A percentile compares a stretch with the other conserved stretches of the same genome.
Conservation (phyloP, 73 alveolate genomes). For the Tetrahymena thermophila region DNA sequence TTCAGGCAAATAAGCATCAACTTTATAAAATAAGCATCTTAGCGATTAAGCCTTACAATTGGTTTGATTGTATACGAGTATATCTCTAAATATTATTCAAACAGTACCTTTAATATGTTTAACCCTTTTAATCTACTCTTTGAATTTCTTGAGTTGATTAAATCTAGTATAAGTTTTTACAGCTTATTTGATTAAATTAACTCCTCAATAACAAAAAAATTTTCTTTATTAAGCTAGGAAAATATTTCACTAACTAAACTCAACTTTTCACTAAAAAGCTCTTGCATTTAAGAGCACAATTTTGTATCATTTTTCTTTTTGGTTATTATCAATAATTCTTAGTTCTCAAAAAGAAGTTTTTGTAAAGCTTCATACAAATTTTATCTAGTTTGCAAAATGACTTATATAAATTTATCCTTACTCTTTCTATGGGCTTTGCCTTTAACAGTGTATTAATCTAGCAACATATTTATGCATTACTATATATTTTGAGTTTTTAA, state of each 20-base stretch:
- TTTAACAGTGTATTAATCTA: constrained; percentile 39
- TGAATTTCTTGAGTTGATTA: neutral
- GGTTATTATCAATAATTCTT: neutral
- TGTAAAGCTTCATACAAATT: neutral
- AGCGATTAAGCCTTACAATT: neutral
- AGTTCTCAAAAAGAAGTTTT: neutral
- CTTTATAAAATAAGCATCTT: neutral
- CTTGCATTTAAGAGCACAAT: neutral
- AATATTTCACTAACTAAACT: neutral
- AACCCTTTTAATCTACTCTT: neutral
- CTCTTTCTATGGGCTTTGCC: constrained; percentile 37
- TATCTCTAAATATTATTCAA: neutral
- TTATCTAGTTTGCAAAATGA: neutral
- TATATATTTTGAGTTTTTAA: neutral
- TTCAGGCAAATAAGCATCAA: neutral
- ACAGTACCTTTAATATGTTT: neutral
- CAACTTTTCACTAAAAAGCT: neutral
- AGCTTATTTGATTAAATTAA: neutral
- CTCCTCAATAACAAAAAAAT: neutral
- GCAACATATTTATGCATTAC: constrained; percentile 19
- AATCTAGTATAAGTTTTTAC: neutral
- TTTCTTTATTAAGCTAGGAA: neutral
- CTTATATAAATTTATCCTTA: constrained; percentile 2
- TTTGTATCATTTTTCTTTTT: neutral
- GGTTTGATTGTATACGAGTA: neutral